Percentiles rank a stretch among this genome's conserved stretches.
phyloP scores from a whole-genome alignment of 2,329 filamentous ascomycete species.

The Fusarium musae region DNA sequence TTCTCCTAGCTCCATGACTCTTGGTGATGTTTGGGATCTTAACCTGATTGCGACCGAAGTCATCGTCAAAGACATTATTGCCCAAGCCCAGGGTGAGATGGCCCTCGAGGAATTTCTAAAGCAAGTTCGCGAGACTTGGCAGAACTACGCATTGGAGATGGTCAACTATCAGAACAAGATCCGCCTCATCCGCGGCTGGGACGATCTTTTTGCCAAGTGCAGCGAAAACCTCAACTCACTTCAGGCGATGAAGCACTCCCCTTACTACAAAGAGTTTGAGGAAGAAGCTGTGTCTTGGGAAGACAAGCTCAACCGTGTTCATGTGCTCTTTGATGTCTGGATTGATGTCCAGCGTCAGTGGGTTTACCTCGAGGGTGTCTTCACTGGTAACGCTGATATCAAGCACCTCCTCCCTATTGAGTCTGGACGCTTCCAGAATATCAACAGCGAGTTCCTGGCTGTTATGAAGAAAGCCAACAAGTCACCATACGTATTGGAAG shows the following conservation, averaged over 20 bases:
- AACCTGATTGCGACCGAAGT: conserved; percentile 88
- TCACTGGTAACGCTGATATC: conserved; percentile 98
- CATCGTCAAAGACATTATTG: conserved; percentile 91
- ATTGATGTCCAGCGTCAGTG: conserved; percentile 99
- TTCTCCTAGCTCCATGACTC: conserved; percentile 90
- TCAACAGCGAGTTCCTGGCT: conserved; percentile 98
- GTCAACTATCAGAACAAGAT: conserved; percentile 99
- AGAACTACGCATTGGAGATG: conserved; percentile 91
- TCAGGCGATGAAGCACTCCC: conserved; percentile 98
- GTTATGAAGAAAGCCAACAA: conserved; percentile 99
- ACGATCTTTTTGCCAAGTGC: conserved; percentile 97
- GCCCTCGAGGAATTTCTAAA: conserved; percentile 97
- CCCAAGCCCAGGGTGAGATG: conserved; percentile 97
- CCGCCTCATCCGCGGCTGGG: conserved; percentile 95
- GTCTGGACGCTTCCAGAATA: conserved; percentile 97
- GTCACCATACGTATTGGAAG: conserved; percentile 93
- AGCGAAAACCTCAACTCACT: conserved; percentile 97
- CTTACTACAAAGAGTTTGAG: conserved; percentile 99
- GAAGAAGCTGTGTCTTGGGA: conserved; percentile 97
- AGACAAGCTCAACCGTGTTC: conserved; percentile 96
- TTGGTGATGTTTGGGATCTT: conserved; percentile 99
- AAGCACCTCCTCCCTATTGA: conserved; percentile 97
- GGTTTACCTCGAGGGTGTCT: conserved; percentile 99
- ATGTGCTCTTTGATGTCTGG: conserved; percentile 99
- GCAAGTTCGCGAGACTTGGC: conserved; percentile 96